Evolutionary conservation across 106 monocot genomes (phyloP), one percentile per base, ranked within the genome.

Genomic region (Dendrobium nobile): DNA sequence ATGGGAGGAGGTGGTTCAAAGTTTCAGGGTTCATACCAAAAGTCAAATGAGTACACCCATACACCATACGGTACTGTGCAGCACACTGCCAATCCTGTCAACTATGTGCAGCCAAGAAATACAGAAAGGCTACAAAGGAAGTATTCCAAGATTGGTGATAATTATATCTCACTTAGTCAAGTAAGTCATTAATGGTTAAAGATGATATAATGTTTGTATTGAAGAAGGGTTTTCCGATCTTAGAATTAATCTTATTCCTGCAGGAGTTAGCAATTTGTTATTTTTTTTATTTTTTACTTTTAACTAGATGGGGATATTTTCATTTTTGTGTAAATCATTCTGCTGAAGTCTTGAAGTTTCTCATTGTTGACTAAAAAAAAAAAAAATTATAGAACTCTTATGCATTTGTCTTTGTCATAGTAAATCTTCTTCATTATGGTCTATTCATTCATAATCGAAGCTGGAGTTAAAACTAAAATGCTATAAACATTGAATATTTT

Each of bases 111-210:
- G 13, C 86, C 79, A 10, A 83, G 80, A 22, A 77, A 48, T 15
- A 27, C 59, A 44, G 75, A 73, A 10, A 78, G 83, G 72, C n/a
- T 91, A 58, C 86, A 87, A 41, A 88, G 45, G 18, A 88, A 88
- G 75, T 91, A 85, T 80, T 78, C 84, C 56, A 83, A 77, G 47
- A 91, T 91, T 73, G 86, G 82, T 58, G 88, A 91, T 72, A 80
- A 91, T 45, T 91, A 88, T 82, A 61, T 70, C 67, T 80, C 91
- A 15, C 84, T 91, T 13, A 72, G 76, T 4, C 86, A 91, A 82
- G 91, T 91, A 83, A 73, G 54, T 59, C 40, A 15, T 74, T 74
- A 41, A 74, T 44, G 1, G 18, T 70, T 4, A 37, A 33, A 70
- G 70, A 70, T 68, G 7, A 10, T 9, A 26, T 28, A 28, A 68